Conservation (phyloP, 371 early-diverging fungal species). For the Mortierella sp. region DNA sequence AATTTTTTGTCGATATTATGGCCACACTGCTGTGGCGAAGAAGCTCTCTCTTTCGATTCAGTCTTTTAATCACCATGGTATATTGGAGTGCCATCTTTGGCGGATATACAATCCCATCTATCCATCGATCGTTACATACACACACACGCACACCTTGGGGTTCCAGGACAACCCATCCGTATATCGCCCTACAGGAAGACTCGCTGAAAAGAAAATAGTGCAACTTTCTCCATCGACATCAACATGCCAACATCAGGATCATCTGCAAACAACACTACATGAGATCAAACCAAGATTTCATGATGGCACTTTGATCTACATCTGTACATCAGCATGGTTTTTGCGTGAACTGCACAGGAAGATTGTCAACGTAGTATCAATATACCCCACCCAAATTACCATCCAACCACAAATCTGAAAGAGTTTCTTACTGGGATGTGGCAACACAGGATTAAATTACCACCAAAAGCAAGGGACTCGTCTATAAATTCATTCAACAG, state of each 20-base stretch:
- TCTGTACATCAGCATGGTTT: not conserved
- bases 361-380: not conserved
- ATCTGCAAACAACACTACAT: not conserved
- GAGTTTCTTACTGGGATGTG: not conserved
- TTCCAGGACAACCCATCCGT: not conserved
- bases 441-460: not conserved
- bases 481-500: not conserved
- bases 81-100: not conserved
- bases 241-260: not conserved
- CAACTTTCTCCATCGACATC: not conserved
- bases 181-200: not conserved
- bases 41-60: conserved; percentile 41
- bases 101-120: conserved; percentile 19
- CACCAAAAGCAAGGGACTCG: not conserved
- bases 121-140: conserved; percentile 25
- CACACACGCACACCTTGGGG: not conserved
- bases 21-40: not conserved
- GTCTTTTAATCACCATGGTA: conserved; percentile 48
- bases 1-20: conserved; percentile 3
- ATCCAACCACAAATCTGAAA: not conserved
- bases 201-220: not conserved
- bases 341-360: not conserved
- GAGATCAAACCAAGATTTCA: not conserved
- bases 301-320: conserved; percentile 31
- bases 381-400: not conserved